phyloP scores from a whole-genome alignment of 352 stramenopile species.

The Globisporangium carolinianum region DNA sequence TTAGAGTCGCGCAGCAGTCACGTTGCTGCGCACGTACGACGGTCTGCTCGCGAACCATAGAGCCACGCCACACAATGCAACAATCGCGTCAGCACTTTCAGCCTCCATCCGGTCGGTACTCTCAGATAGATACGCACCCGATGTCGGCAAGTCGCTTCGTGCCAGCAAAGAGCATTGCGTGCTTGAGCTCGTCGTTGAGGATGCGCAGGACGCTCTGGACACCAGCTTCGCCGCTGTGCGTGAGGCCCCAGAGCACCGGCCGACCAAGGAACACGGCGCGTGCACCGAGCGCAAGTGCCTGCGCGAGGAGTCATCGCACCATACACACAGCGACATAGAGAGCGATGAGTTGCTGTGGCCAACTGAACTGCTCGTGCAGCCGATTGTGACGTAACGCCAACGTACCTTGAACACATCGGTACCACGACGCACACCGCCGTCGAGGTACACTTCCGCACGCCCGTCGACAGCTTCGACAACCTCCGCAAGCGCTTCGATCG shows the following conservation, averaged over 20 bases:
- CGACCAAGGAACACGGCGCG: constrained; percentile 93
- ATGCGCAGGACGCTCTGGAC: constrained; percentile 87
- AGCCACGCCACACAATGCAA: background rate
- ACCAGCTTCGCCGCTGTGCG: constrained; percentile 83
- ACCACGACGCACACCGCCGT: constrained; percentile 91
- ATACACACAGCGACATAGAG: constrained; percentile 8
- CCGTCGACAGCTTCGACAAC: constrained; percentile 82
- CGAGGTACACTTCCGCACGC: constrained; percentile 88
- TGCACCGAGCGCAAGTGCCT: constrained; percentile 88
- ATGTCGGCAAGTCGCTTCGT: constrained; percentile 67
- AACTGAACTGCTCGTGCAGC: background rate
- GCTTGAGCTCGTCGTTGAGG: constrained; percentile 89
- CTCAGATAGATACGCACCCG: constrained; percentile 24
- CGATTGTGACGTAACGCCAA: too few species aligned
- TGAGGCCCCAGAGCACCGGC: constrained; percentile 92
- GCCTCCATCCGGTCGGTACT: background rate
- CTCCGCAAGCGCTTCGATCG: constrained; percentile 90
- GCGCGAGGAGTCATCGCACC: constrained; percentile 2
- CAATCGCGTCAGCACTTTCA: background rate
- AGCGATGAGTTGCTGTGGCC: background rate
- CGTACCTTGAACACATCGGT: constrained; percentile 93
- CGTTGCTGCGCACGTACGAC: constrained; percentile 25
- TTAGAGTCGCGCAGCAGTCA: constrained; percentile 12
- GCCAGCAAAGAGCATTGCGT: constrained; percentile 87
- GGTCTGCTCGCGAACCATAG: constrained; percentile 10